A percentile compares a stretch with the other conserved stretches of the same genome.
These are phyloP conservation scores for Thelonectria blattea DNA, from an alignment of 2,329 filamentous ascomycete species.

Conservation along the genomic window DNA sequence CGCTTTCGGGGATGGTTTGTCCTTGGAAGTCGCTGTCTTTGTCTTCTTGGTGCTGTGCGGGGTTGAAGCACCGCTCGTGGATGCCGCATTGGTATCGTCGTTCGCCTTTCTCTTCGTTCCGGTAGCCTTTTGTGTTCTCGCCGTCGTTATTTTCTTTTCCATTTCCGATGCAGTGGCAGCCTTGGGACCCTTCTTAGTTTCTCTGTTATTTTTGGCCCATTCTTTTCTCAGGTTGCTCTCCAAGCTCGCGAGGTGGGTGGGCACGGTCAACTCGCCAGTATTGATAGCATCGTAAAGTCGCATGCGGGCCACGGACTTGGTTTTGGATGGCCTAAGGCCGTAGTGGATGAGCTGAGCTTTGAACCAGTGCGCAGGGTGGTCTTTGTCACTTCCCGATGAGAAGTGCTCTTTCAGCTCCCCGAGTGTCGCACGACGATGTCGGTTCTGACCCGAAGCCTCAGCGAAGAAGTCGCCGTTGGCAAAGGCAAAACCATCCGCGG, in stretches of 20 bases:
- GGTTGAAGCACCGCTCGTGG: background rate
- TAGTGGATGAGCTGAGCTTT: conserved; percentile 69
- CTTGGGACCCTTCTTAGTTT: conserved; percentile 42
- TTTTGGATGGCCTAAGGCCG: conserved; percentile 60
- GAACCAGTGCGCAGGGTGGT: conserved; percentile 66
- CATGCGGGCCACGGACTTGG: conserved; percentile 64
- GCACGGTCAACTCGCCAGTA: conserved; percentile 53
- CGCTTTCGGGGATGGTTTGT: no score
- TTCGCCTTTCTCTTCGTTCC: background rate
- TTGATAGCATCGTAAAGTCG: conserved; percentile 63
- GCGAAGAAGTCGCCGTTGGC: conserved; percentile 51
- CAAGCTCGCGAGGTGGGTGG: conserved; percentile 53
- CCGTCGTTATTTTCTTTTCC: background rate
- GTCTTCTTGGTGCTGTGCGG: background rate
- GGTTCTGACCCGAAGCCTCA: conserved; percentile 50
- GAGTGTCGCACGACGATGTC: conserved; percentile 52
- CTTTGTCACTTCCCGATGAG: conserved; percentile 48
- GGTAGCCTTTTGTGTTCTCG: no score
- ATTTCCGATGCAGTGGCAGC: background rate
- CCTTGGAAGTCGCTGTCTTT: background rate
- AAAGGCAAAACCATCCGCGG: conserved; percentile 49
- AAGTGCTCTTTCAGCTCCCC: conserved; percentile 54
- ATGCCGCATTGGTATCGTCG: no score
- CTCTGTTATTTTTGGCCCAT: conserved; percentile 57
- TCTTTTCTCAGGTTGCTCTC: conserved; percentile 64